Base-by-base conservation (phyloP, 106 monocot genomes). In the Vanilla planifolia region DNA sequence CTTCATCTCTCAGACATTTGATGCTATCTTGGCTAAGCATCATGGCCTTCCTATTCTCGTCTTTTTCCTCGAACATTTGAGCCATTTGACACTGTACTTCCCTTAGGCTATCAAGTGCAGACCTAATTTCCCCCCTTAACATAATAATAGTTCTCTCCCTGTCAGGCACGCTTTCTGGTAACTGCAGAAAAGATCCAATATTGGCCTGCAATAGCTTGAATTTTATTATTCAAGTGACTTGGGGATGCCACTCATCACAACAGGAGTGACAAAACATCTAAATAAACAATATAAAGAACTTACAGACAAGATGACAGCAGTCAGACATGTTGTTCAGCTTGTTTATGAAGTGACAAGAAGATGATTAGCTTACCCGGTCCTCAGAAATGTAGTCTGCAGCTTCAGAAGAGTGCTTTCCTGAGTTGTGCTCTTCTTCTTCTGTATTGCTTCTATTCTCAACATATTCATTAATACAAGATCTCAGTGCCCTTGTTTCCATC, bases 311-410 rank as follows among this genome's bases (percentile, higher is more conserved):
- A 69, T 40, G 24, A 74, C 35, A 74, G 25, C 70, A 70, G 68
- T 32, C 32, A 69, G 57, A 66, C 33, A 60, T 60, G 74, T 68
- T 22, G 57, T 67, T 59, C 79, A 74, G 34, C 68, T 84, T 71
- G 60, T 28, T 62, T 66, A 75, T 61, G 62, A 84, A 75, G 65
- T 66, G 76, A 71, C 71, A 65, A 71, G 74, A 59, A 57, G n/a
- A n/a, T n/a, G 55, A 67, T 71, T 71, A 73, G 66, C 81, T 82
- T 76, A 88, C 87, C 76, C 20, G 51, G 59, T 77, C 64, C 53
- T 47, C 70, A 60, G 55, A 65, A 59, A n/a, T 48, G 60, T 28
- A 16, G 10, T 48, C 56, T 48, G 34, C 35, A 63, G 40, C 24
- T 51, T 67, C 70, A 63, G 29, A 51, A 67, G 30, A 58, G 29